Evolutionary conservation across 306 rosid species (phyloP), one percentile per base, ranked within the genome.

Genomic region (Fragaria nilgerrensis): DNA sequence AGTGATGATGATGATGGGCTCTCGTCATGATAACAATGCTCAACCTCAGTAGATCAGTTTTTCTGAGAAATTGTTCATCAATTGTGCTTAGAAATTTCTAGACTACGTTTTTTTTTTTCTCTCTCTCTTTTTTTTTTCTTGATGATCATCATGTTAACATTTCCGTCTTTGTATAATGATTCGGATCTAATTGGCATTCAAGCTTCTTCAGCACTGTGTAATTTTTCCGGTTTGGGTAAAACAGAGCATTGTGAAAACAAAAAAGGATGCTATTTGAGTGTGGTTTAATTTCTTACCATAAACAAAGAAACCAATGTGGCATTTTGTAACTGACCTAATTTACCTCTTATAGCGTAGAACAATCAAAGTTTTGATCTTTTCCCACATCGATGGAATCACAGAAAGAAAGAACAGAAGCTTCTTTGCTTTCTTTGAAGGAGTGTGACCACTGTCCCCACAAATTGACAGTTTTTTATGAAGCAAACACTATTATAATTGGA

Each of bases 1-100:
- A 86, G 86, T 77, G 6, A 95, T 95, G 99, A 95, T 92, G 97
- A 88, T 88, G 97, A 83, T 78, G 82, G 97, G 97, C 2, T 63
- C 68, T 9, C 68, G 68, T 5, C 6, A 6, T 15, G 68, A 13
- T 4, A 62, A n/a, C 23, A 20, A n/a, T 56, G 32, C 32, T 9
- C 63, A 56, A 10, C 29, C 63, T 56, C 58, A 52, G 11, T 44
- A 44, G 48, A 44, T 44, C 48, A 44, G 48, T 44, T 55, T 53
- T 55, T 19, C 6, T 59, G 13, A 25, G 66, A 11, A 27, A 32
- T 63, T 65, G 70, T 19, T 65, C 25, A 32, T 64, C 16, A 25
- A 56, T n/a, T 22, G 36, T 11, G 48, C 11, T 59, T 63, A 63
- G 68, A 63, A 62, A 5, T 32, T 32, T 17, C 3, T 65, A 17